Conservation (phyloP, 106 monocot genomes). For the Allium sativum region DNA sequence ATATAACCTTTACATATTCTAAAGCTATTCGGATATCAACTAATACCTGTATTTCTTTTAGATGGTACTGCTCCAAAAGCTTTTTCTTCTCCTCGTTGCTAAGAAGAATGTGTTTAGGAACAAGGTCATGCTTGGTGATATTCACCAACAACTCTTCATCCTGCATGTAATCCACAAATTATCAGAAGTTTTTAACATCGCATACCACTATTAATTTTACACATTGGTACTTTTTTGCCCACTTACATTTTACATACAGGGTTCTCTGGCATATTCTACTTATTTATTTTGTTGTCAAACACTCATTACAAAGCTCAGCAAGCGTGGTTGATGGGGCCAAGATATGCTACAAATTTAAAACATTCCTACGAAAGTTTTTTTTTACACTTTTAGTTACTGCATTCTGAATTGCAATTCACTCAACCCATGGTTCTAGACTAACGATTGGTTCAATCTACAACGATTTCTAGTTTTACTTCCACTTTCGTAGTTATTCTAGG, state of each 20-base stretch:
- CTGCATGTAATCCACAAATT: conserved; percentile 10
- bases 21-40: background rate
- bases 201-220: background rate
- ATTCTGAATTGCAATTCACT: no score
- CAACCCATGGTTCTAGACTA: no score
- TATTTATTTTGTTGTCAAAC: background rate
- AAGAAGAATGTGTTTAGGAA: conserved; percentile 57
- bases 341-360: no score
- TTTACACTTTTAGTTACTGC: no score
- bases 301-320: background rate
- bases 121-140: conserved; percentile 62
- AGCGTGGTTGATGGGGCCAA: no score
- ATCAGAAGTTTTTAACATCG: background rate
- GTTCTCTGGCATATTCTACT: background rate
- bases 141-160: conserved; percentile 67
- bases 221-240: background rate
- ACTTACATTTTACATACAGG: no score
- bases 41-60: conserved; percentile 69
- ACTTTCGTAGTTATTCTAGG: no score
- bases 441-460: no score
- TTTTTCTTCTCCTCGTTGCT: conserved; percentile 53
- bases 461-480: no score
- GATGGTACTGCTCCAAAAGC: conserved; percentile 49
- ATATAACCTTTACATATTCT: background rate
- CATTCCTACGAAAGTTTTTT: no score